These are phyloP conservation scores for Podila horticola DNA, from an alignment of 192 early-diverging fungal genomes.

Conservation along the genomic window DNA sequence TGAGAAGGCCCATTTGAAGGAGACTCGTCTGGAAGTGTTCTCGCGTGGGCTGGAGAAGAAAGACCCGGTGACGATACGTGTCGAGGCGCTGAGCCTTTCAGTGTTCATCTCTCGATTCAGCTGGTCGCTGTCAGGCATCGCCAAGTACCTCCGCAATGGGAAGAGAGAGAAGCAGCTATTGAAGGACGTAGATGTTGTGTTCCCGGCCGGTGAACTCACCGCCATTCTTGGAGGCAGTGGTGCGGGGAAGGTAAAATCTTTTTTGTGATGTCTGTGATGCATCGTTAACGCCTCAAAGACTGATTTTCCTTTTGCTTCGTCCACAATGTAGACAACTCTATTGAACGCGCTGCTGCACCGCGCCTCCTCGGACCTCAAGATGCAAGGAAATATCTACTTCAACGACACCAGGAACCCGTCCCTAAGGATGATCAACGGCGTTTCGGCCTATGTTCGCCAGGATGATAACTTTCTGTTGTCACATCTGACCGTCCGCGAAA, in stretches of 20 bases:
- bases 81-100: slow-evolving; percentile 23
- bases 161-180: slow-evolving; percentile 30
- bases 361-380: slow-evolving; percentile 11
- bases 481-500: slow-evolving; percentile 84
- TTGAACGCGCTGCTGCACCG: slow-evolving; percentile 35
- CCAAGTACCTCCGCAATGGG: slow-evolving; percentile 10
- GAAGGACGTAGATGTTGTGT: slow-evolving; percentile 44
- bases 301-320: not conserved
- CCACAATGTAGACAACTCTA: slow-evolving; percentile 30
- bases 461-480: slow-evolving; percentile 51
- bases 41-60: slow-evolving; percentile 32
- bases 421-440: slow-evolving; percentile 27
- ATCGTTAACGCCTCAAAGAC: not conserved
- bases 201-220: slow-evolving; percentile 45
- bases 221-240: slow-evolving; percentile 50
- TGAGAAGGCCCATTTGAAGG: slow-evolving; percentile 10
- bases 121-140: slow-evolving; percentile 21
- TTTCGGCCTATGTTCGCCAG: slow-evolving; percentile 46
- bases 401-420: slow-evolving; percentile 47
- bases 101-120: slow-evolving; percentile 26
- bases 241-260: slow-evolving; percentile 35
- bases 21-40: slow-evolving; percentile 45
- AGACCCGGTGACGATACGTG: slow-evolving; percentile 44
- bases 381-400: slow-evolving; percentile 27
- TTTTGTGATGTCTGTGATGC: not conserved